A percentile compares a stretch with the other conserved stretches of the same genome.
phyloP scores from a whole-genome alignment of 2,329 filamentous ascomycete genomes.

The Hypoxylon sp. region DNA sequence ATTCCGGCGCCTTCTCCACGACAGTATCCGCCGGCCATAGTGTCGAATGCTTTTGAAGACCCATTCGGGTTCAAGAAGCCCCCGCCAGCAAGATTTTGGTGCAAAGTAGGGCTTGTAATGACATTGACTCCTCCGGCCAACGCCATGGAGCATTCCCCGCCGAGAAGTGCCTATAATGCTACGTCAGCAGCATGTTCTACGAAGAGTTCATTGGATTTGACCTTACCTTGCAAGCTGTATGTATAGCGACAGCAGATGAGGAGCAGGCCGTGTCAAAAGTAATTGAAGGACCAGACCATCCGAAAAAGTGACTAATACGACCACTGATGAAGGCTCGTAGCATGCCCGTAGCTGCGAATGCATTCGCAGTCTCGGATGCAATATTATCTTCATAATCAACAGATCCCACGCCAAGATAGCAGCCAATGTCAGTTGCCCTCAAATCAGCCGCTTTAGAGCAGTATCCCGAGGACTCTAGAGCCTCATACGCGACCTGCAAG shows the following conservation, averaged over 20 bases:
- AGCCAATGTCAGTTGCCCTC: constrained; percentile 50
- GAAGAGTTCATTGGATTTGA: background rate
- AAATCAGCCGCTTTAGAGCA: constrained; percentile 6
- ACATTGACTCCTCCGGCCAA: constrained; percentile 55
- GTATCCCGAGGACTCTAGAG: constrained; percentile 47
- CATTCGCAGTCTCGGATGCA: constrained; percentile 49
- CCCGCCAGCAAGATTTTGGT: constrained; percentile 45
- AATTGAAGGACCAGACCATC: constrained; percentile 54
- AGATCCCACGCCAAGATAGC: constrained; percentile 56
- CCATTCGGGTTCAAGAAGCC: constrained; percentile 50
- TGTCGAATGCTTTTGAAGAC: constrained; percentile 56
- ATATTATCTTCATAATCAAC: constrained; percentile 60
- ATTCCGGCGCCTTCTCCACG: constrained; percentile 64
- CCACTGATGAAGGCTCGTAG: constrained; percentile 49
- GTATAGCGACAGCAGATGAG: constrained; percentile 55
- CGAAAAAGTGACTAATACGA: constrained; percentile 54
- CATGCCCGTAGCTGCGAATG: constrained; percentile 49
- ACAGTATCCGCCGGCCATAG: constrained; percentile 65
- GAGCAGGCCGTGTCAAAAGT: constrained; percentile 57
- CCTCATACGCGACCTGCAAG: constrained; percentile 41
- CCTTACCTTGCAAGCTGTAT: constrained; percentile 54
- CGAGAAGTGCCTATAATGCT: constrained; percentile 33
- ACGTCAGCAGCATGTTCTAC: background rate
- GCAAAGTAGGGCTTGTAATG: constrained; percentile 50
- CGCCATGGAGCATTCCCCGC: constrained; percentile 52